Percentiles rank a stretch among this genome's conserved stretches.
Conservation (phyloP, 75 land plant genomes). For the Gnetum montanum region DNA sequence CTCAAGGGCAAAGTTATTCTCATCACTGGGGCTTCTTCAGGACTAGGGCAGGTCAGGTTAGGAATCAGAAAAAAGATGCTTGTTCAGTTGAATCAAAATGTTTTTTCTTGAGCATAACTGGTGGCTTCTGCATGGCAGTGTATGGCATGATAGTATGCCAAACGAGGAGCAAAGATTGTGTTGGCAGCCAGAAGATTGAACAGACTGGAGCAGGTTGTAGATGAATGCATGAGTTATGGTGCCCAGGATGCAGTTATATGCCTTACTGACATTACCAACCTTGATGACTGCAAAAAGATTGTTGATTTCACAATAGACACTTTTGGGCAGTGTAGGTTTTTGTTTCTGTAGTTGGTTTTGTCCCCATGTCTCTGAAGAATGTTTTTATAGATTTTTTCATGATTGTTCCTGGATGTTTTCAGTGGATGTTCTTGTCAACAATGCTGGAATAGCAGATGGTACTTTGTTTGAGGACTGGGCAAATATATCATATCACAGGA, state of each 20-base stretch:
- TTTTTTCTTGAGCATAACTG: not conserved
- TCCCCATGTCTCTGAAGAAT: not conserved
- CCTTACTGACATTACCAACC: constrained; percentile 12
- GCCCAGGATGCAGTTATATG: constrained; percentile 16
- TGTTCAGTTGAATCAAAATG: too few species aligned
- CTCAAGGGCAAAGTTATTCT: constrained; percentile 63
- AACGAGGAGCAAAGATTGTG: constrained; percentile 27
- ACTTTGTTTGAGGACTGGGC: constrained; percentile 22
- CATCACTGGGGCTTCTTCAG: constrained; percentile 75
- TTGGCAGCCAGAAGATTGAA: constrained; percentile 18
- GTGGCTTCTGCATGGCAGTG: constrained; percentile 10
- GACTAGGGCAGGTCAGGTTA: constrained; percentile 46
- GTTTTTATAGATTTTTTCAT: not conserved
- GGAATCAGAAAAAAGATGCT: not conserved
- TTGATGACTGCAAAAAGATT: constrained; percentile 15
- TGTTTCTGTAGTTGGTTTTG: too few species aligned
- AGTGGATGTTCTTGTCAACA: constrained; percentile 38
- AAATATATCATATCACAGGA: not conserved
- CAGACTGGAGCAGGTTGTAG: constrained; percentile 15
- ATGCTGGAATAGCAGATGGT: constrained; percentile 22
- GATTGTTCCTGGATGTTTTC: too few species aligned
- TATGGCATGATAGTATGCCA: constrained; percentile 26
- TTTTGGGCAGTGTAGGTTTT: constrained; percentile 18
- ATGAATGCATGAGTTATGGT: constrained; percentile 16
- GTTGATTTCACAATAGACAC: constrained; percentile 20